Evolutionary conservation across 768 basidiomycete genomes (phyloP).

Genomic region (Boletus subparvulus): DNA sequence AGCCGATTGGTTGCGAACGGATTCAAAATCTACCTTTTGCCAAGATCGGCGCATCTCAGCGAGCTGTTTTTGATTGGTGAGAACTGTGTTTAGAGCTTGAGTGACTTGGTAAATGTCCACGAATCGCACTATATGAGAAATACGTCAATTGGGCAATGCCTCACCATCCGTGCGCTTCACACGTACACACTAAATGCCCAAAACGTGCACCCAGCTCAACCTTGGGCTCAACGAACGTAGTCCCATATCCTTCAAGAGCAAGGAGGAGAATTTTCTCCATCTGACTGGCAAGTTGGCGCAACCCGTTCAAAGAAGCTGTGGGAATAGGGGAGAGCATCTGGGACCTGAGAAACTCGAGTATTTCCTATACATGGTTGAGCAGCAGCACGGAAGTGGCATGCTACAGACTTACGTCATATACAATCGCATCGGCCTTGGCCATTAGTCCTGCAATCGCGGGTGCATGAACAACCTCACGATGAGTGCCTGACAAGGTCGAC

Average conservation of each 20-base stretch:
- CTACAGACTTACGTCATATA: slow-evolving; percentile 75
- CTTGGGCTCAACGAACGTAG: slow-evolving; percentile 89
- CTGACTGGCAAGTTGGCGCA: slow-evolving; percentile 82
- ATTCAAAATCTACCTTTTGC: slow-evolving; percentile 87
- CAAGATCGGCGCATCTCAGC: slow-evolving; percentile 85
- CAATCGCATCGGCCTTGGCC: slow-evolving; percentile 86
- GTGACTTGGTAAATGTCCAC: slow-evolving; percentile 92
- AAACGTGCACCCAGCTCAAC: slow-evolving; percentile 89
- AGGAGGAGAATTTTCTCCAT: slow-evolving; percentile 88
- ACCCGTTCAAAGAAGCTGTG: slow-evolving; percentile 60
- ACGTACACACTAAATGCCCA: slow-evolving; percentile 85
- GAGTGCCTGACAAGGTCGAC: slow-evolving; percentile 67
- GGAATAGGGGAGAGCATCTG: slow-evolving; percentile 82
- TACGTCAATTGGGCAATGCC: slow-evolving; percentile 2
- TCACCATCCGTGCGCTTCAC: not conserved
- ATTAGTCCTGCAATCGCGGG: slow-evolving; percentile 86
- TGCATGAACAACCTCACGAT: slow-evolving; percentile 86
- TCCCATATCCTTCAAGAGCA: slow-evolving; percentile 79
- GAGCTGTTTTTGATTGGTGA: slow-evolving; percentile 84
- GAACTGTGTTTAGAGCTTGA: slow-evolving; percentile 83
- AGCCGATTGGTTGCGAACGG: slow-evolving; percentile 89
- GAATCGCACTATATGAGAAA: slow-evolving; percentile 65
- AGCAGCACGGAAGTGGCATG: slow-evolving; percentile 3
- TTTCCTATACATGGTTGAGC: slow-evolving; percentile 57
- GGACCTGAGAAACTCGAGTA: slow-evolving; percentile 78